Percentiles rank a stretch among this genome's conserved stretches.
Evolutionary conservation across 169 alveolate genomes (phyloP).

Genomic region (Besnoitia besnoiti): DNA sequence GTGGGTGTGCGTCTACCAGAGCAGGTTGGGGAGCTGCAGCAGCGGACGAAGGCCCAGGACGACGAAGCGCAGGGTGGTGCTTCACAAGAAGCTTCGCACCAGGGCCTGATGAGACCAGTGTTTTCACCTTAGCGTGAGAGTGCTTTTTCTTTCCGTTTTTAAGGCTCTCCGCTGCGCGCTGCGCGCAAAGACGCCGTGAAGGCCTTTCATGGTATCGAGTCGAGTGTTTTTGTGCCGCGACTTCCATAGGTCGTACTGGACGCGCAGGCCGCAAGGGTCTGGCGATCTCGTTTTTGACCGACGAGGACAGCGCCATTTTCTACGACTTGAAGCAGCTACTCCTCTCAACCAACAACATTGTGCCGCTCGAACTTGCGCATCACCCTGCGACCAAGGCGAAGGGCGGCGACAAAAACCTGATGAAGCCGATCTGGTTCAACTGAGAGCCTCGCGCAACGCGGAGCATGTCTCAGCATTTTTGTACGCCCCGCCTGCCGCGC

Average conservation of each 20-base stretch:
- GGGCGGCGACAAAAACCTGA: slow-evolving; percentile 57
- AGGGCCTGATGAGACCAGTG: neutral
- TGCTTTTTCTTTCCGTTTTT: neutral
- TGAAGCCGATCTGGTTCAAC: slow-evolving; percentile 52
- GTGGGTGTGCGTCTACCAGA: no score
- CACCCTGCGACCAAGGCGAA: slow-evolving; percentile 89
- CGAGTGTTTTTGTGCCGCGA: neutral
- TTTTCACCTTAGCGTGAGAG: neutral
- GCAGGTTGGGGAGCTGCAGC: no score
- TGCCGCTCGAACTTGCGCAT: slow-evolving; percentile 90
- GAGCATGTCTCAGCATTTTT: no score
- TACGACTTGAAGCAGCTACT: slow-evolving; percentile 91
- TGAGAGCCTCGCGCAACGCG: no score
- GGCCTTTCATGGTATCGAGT: neutral
- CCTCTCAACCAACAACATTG: slow-evolving; percentile 87
- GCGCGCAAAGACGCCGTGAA: neutral
- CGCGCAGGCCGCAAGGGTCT: slow-evolving; percentile 97
- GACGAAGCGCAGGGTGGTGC: no score
- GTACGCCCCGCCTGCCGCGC: no score
- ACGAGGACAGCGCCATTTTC: slow-evolving; percentile 85
- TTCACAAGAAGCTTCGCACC: no score
- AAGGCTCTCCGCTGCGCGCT: neutral
- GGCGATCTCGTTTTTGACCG: slow-evolving; percentile 94
- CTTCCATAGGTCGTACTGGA: slow-evolving; percentile 89
- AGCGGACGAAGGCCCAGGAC: no score